Evolutionary conservation across 2,329 filamentous ascomycete species (phyloP), one percentile per base, ranked within the genome.

Genomic region (Aureobasidium sp.): DNA sequence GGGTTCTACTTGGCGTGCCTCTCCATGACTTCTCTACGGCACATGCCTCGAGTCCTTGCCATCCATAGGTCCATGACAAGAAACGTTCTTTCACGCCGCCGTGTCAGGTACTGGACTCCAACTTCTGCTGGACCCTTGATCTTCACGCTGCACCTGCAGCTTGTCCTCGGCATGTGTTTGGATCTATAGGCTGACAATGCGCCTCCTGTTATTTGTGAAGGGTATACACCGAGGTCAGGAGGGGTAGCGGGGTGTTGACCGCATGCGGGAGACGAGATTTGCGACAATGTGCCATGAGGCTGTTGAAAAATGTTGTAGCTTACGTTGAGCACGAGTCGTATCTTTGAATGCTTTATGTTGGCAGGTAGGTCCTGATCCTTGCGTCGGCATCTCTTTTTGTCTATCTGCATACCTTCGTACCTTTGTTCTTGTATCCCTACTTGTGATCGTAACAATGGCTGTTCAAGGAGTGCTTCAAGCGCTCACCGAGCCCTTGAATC

Each of bases 401-500:
- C 52, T 29, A 29, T 42, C 42, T 48, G 41, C 48, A 54, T 47
- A 52, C 50, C 29, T 57, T 36, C 21, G 52, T 55, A 55, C 27
- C 39, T 62, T 57, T 27, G 2, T 50, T 37, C n/a, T n/a, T 27
- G 48, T 16, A 36, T 45, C n/a, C 45, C 27, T 57, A 21, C 44
- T 50, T 54, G 34, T 48, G 6, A 15, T 36, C 13, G 30, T 30
- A 21, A 62, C n/a, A 32, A 63, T 60, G 62, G 44, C 49, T 58
- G 52, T 49, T 34, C 54, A 59, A 45, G 36, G 37, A 57, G 49
- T 48, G 42, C 61, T 64, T 32, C 36, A 68, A 27, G 62, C 64
- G 36, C 66, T 73, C 57, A 64, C 64, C 37, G 63, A 70, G 44
- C 70, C 72, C 34, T 66, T 70, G 45, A 66, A 68, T 54, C 71